Evolutionary conservation across 495 filamentous ascomycete species (phyloP).

Genomic region (Cercophora scortea): DNA sequence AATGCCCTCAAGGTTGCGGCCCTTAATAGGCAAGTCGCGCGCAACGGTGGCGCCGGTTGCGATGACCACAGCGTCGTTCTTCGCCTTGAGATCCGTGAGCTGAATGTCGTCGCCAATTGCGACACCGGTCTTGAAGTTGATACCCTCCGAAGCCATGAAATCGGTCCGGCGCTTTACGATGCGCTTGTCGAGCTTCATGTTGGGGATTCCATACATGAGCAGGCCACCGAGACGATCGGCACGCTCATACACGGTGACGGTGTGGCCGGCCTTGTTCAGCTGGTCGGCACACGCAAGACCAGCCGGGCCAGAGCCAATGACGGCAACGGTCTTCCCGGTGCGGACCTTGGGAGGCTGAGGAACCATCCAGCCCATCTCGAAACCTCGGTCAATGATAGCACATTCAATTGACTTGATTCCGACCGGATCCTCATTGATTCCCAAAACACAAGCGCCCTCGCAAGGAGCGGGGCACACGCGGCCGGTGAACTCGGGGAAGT

Average conservation of each 20-base stretch:
- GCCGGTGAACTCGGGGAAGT: conserved; percentile 98
- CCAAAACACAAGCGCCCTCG: conserved; percentile 94
- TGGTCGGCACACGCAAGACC: conserved; percentile 92
- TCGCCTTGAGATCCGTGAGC: conserved; percentile 65
- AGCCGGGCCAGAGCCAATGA: conserved; percentile 92
- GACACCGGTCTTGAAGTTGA: conserved; percentile 72
- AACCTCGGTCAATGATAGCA: conserved; percentile 97
- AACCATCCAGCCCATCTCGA: conserved; percentile 99
- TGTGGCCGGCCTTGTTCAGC: conserved; percentile 89
- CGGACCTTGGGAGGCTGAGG: conserved; percentile 72
- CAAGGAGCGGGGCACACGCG: conserved; percentile 98
- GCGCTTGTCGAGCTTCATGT: conserved; percentile 99
- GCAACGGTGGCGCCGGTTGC: conserved; percentile 97
- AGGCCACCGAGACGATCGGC: conserved; percentile 88
- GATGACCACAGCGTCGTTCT: conserved; percentile 84
- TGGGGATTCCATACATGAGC: conserved; percentile 98
- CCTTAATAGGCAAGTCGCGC: conserved; percentile 88
- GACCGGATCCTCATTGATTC: conserved; percentile 96
- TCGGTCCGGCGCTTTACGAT: conserved; percentile 93
- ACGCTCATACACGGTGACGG: conserved; percentile 91
- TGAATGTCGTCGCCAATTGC: conserved; percentile 74
- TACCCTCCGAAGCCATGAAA: conserved; percentile 89
- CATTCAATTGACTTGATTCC: conserved; percentile 99
- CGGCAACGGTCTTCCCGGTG: conserved; percentile 82
- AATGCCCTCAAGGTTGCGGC: conserved; percentile 85